phyloP scores from a whole-genome alignment of 108 stramenopile species.

The Bacterosira constricta region DNA sequence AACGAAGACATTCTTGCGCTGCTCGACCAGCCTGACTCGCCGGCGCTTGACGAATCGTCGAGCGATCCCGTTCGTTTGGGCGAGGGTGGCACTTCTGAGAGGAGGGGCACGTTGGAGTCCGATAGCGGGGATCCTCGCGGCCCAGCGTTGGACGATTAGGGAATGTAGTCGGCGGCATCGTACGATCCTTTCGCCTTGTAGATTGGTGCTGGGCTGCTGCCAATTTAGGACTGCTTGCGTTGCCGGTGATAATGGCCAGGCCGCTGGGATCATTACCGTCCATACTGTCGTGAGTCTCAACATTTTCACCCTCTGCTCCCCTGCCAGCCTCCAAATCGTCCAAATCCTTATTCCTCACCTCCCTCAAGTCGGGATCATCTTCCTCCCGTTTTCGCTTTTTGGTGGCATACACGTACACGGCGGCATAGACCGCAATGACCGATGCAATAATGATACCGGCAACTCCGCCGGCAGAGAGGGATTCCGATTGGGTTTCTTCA shows the following conservation, averaged over 20 bases:
- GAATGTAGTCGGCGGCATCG: conserved; percentile 2
- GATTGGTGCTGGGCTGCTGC: neutral
- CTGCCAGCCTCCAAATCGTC: conserved; percentile 1
- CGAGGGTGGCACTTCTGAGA: conserved; percentile 16
- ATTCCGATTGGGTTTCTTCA: conserved; percentile 1
- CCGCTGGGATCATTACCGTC: neutral
- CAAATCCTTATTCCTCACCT: conserved; percentile 5
- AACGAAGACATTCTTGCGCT: conserved; percentile 32
- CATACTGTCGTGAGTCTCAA: neutral
- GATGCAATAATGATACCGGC: conserved; percentile 39
- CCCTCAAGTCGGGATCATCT: neutral
- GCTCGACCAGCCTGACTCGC: conserved; percentile 44
- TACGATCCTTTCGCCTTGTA: neutral
- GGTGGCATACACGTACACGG: neutral
- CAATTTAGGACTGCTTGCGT: neutral
- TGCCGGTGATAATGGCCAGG: neutral
- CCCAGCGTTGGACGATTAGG: neutral
- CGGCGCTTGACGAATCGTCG: conserved; percentile 34
- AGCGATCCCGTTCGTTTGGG: neutral
- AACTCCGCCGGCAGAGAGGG: conserved; percentile 33
- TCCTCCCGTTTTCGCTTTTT: conserved; percentile 12
- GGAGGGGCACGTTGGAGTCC: neutral
- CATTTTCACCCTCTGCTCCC: conserved; percentile 9
- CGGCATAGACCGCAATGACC: conserved; percentile 1
- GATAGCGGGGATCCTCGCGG: neutral